Base-by-base conservation (phyloP, 768 basidiomycete species). In the Lyophyllum atratum region DNA sequence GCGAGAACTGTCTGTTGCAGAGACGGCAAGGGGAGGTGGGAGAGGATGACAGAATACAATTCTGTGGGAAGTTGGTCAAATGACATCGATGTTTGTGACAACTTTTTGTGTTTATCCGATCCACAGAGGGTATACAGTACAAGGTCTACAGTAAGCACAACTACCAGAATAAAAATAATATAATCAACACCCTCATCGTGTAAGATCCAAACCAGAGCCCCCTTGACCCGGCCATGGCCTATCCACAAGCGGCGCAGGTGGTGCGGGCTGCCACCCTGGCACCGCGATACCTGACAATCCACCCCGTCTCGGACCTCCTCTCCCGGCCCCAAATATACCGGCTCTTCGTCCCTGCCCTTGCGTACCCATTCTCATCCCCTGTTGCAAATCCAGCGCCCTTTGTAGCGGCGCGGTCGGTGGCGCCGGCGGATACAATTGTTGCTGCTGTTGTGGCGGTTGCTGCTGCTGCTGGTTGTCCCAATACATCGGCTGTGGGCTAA, bases 11-110 rank as follows among this genome's bases (percentile, higher is more conserved):
- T 81, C 9, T 72, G 71, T 55, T 87, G 85, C 14, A 80, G 73
- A 33, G 77, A 70, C 9, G 73, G 56, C 0, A 74, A 64, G 2
- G 83, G 76, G 17, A 92, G 59, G 17, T 81, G 76, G 19, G 70
- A 65, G 42, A 93, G 70, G 62, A 92, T 85, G 15, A 74, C 70
- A 17, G 79, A 74, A 68, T 88, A 86, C 8, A 93, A 75, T 69
- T 93, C 91, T 3, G 83, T 67, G 9, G 92, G 90, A 21, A 93
- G 70, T 4, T 44, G 49, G 14, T 66, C 68, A 17, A 75, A 59
- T 29, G 67, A 66, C 68, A 69, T 52, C 24, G 39, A 52, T 24
- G 51, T 43, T 52, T 14, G 50, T 51, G 21, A 22, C 14, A 49
- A 33, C 45, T 28, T 49, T 49, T 33, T 49, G 49, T 21, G 3